A percentile compares a stretch with the other conserved stretches of the same genome.
Conservation (phyloP, 208 protist genomes). For the Leptomonas pyrrhocoris region DNA sequence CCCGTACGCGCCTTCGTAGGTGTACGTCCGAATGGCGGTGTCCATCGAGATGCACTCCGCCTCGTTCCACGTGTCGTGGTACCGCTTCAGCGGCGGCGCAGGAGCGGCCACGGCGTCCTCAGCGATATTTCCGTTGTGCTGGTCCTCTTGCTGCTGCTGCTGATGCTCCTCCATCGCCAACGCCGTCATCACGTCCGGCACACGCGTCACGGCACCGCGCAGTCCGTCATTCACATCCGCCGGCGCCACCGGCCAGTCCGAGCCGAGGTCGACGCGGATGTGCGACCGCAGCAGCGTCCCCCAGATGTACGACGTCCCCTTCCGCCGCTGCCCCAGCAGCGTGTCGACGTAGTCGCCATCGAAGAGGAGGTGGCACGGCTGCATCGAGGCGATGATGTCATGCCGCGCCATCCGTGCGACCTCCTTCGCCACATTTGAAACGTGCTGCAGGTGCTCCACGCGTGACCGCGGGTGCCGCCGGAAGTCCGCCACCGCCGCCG, state of each 20-base stretch:
- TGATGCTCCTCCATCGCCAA: slow-evolving; percentile 41
- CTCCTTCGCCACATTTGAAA: slow-evolving; percentile 44
- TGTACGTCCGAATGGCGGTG: slow-evolving; percentile 57
- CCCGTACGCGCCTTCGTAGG: slow-evolving; percentile 54
- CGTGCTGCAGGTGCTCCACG: slow-evolving; percentile 76
- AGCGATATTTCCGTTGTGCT: neutral
- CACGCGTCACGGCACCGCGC: slow-evolving; percentile 56
- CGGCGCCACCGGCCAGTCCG: slow-evolving; percentile 71
- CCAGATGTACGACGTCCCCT: slow-evolving; percentile 54
- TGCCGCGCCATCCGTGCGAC: slow-evolving; percentile 42
- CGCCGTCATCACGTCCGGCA: slow-evolving; percentile 58
- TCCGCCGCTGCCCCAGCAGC: slow-evolving; percentile 43
- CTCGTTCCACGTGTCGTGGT: slow-evolving; percentile 54
- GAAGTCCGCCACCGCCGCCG: slow-evolving; percentile 30
- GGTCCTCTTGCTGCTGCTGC: neutral
- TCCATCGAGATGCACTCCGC: slow-evolving; percentile 63
- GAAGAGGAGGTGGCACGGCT: slow-evolving; percentile 67
- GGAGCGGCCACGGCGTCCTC: slow-evolving; percentile 6
- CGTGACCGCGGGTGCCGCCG: slow-evolving; percentile 46
- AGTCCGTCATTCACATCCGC: slow-evolving; percentile 56
- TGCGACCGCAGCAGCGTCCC: slow-evolving; percentile 41
- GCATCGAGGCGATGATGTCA: slow-evolving; percentile 75
- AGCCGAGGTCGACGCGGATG: slow-evolving; percentile 53
- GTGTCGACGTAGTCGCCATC: slow-evolving; percentile 60
- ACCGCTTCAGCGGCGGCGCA: slow-evolving; percentile 22